These are phyloP conservation scores for Lactarius hatsudake DNA, from an alignment of 768 basidiomycete species.

Conservation along the genomic window DNA sequence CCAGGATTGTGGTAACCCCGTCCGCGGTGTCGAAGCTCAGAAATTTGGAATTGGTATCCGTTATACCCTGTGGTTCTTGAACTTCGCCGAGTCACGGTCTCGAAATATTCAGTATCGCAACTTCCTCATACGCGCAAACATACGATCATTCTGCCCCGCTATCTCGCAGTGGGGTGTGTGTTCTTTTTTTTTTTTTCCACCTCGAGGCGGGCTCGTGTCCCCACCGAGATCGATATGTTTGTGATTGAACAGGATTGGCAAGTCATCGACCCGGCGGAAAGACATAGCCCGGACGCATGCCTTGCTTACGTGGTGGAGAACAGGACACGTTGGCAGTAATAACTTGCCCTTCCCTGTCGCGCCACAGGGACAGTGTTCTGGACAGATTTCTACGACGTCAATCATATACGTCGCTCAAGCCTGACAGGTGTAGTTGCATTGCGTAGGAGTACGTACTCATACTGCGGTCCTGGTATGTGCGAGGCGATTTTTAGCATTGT, in stretches of 20 bases:
- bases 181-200: background rate
- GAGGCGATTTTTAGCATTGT: background rate
- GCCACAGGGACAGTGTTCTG: conserved; percentile 20
- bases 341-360: background rate
- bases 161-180: background rate
- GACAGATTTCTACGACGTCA: conserved; percentile 19
- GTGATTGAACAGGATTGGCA: conserved; percentile 19
- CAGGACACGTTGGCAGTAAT: background rate
- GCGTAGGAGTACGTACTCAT: conserved; percentile 12
- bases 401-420: conserved; percentile 1
- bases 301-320: conserved; percentile 11
- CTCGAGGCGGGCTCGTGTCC: conserved; percentile 14
- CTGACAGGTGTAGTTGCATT: background rate
- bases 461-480: background rate
- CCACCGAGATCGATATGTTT: background rate
- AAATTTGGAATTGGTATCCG: background rate
- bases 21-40: background rate
- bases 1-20: background rate
- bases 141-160: background rate
- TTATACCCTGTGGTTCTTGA: background rate
- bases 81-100: background rate
- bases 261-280: background rate
- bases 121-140: background rate
- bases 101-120: background rate
- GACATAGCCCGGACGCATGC: background rate